A percentile compares a stretch with the other conserved stretches of the same genome.
Evolutionary conservation across 1,284 basidiomycete genomes (phyloP).

Genomic region (Papiliotrema terrestris): DNA sequence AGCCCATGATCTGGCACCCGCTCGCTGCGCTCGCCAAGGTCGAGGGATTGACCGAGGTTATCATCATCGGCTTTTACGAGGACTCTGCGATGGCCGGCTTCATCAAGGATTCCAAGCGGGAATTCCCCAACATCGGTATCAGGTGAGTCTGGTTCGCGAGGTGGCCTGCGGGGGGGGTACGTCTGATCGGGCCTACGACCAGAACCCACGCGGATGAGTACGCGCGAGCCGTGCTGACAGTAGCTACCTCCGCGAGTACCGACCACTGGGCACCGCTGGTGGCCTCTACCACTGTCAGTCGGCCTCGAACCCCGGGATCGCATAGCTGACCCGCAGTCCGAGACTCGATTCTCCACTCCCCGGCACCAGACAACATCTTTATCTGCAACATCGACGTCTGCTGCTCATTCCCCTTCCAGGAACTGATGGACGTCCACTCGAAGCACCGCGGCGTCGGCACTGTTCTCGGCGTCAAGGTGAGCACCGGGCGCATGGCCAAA

Average conservation of each 20-base stretch:
- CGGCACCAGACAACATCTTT: constrained; percentile 52
- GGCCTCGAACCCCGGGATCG: constrained; percentile 3
- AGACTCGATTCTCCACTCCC: constrained; percentile 52
- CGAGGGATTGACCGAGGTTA: constrained; percentile 50
- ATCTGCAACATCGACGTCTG: constrained; percentile 56
- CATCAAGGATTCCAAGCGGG: constrained; percentile 51
- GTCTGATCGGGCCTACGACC: no score
- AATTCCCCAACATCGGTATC: constrained; percentile 53
- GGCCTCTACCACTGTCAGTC: constrained; percentile 48
- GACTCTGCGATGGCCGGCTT: constrained; percentile 52
- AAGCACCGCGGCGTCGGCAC: constrained; percentile 54
- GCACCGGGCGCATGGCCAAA: no score
- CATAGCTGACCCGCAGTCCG: constrained; percentile 40
- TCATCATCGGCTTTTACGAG: constrained; percentile 56
- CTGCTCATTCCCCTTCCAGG: constrained; percentile 50
- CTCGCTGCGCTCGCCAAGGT: constrained; percentile 52
- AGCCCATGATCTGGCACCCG: constrained; percentile 55
- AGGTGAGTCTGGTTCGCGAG: constrained; percentile 29
- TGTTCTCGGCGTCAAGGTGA: constrained; percentile 51
- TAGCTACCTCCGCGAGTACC: constrained; percentile 54
- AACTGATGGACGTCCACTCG: constrained; percentile 52
- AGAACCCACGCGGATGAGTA: no score
- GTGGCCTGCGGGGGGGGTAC: no score
- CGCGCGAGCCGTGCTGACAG: background rate
- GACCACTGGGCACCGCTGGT: constrained; percentile 53